phyloP scores from a whole-genome alignment of 2,329 filamentous ascomycete species.

The Xylariaceae sp. region DNA sequence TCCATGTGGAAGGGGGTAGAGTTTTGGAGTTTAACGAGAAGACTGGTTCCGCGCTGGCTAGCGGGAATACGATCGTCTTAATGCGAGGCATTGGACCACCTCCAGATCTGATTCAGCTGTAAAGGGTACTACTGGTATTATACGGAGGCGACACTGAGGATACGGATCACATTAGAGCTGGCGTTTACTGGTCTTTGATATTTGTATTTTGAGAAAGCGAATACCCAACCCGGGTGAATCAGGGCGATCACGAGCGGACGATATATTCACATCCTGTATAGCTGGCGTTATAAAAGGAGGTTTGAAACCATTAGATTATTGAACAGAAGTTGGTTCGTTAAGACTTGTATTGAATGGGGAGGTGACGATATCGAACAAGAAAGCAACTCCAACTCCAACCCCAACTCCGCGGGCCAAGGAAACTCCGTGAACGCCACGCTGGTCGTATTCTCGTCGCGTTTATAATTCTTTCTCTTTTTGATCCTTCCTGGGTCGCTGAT shows the following conservation, averaged over 20 bases:
- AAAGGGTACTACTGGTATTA: constrained; percentile 10
- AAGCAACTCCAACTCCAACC: neutral
- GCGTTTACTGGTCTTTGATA: constrained; percentile 17
- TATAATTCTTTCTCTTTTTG: constrained; percentile 35
- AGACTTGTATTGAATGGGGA: constrained; percentile 6
- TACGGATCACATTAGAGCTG: constrained; percentile 21
- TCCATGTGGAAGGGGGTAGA: constrained; percentile 86
- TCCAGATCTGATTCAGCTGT: constrained; percentile 64
- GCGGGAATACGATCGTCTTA: constrained; percentile 86
- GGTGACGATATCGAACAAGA: constrained; percentile 5
- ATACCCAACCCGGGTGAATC: neutral
- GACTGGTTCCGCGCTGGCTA: constrained; percentile 67
- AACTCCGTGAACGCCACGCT: constrained; percentile 17
- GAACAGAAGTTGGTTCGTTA: neutral
- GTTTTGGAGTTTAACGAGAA: constrained; percentile 86
- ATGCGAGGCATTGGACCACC: constrained; percentile 80
- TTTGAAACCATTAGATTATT: constrained; percentile 10
- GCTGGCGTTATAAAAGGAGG: constrained; percentile 6
- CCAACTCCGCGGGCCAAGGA: constrained; percentile 7
- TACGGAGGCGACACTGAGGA: neutral
- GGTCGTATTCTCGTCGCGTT: constrained; percentile 6
- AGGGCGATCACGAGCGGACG: neutral
- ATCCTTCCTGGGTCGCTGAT: constrained; percentile 45
- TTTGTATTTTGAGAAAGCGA: constrained; percentile 20
- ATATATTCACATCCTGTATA: neutral